Base-by-base conservation (phyloP, 495 filamentous ascomycete species). In the Apiosordaria backusii region DNA sequence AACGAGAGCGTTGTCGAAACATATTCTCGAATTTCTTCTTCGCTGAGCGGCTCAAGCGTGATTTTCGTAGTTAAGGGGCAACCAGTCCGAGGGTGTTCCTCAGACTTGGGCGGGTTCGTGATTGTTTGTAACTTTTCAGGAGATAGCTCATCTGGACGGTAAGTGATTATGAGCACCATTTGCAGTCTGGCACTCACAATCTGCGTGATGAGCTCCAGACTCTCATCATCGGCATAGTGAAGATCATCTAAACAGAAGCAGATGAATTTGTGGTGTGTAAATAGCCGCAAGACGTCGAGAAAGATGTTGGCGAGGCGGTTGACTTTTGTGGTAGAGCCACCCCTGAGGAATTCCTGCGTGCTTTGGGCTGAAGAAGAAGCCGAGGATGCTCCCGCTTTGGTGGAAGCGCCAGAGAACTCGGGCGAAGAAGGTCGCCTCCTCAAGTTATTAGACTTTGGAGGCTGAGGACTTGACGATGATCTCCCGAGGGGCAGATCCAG, bases 201-300 rank as follows among this genome's bases (percentile, higher is more conserved):
- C 68, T 89, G 87, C 61, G 86, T 82, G 24, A 96, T 87, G 65
- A 96, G 78, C 57, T 96, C 91, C 50, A 92, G 77, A 4, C 89
- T 92, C 70, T 97, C 93, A 57, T 90, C 86, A 70, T 97, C 93
- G 19, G 92, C 91, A 72, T 89, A 92, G 69, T 96, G 92, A 19
- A 96, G 79, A 73, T 97, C 92, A 71, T 97, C 93, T 5, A 96
- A 77, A 68, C 88, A 92, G 50, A 96, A 85, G 70, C 89, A 92
- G 45, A 96, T 91, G 72, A 96, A 85, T 70, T 89, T 91, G 68
- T 89, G 87, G 4, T 87, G 83, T 1, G 90, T 88, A 50, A 97
- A 84, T 25, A 92, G 86, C 57, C 90, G 84, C 60, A 97, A 72
- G n/a, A 96, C 87, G 65, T 96, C 92, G 29, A 96, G 74, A 73